Evolutionary conservation across 441 rosid genomes (phyloP).

Genomic region (Gossypium aridum): DNA sequence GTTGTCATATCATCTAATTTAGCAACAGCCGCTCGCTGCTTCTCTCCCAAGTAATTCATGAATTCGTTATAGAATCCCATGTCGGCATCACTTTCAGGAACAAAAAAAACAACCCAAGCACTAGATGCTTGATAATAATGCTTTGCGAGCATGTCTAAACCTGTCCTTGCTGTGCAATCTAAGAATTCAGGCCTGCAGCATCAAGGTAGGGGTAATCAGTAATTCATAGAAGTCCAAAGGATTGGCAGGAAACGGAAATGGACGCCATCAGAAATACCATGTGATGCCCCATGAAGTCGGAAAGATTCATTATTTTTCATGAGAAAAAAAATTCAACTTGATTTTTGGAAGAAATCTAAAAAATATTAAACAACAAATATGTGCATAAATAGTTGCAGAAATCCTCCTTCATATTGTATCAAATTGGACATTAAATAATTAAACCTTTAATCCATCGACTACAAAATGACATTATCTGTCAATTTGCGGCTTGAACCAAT

Average conservation of each 20-base stretch:
- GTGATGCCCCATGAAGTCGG: neutral
- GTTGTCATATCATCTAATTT: constrained; percentile 88
- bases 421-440: neutral
- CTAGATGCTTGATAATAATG: constrained; percentile 90
- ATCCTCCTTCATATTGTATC: neutral
- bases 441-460: neutral
- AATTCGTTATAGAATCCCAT: constrained; percentile 81
- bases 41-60: constrained; percentile 90
- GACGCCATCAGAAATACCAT: neutral
- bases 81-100: constrained; percentile 86
- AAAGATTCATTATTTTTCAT: neutral
- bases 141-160: constrained; percentile 91
- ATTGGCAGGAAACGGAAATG: neutral
- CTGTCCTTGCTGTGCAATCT: constrained; percentile 96
- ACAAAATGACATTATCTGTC: neutral
- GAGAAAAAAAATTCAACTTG: neutral
- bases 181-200: constrained; percentile 81
- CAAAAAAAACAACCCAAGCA: constrained; percentile 94
- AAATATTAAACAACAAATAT: neutral
- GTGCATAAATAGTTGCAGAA: neutral
- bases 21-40: constrained; percentile 96
- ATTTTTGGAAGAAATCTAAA: neutral
- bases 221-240: neutral
- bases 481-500: neutral
- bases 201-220: constrained; percentile 2